A percentile compares a stretch with the other conserved stretches of the same genome.
These are phyloP conservation scores for Dothistroma septosporum DNA, from an alignment of 2,329 filamentous ascomycete species.

Conservation along the genomic window DNA sequence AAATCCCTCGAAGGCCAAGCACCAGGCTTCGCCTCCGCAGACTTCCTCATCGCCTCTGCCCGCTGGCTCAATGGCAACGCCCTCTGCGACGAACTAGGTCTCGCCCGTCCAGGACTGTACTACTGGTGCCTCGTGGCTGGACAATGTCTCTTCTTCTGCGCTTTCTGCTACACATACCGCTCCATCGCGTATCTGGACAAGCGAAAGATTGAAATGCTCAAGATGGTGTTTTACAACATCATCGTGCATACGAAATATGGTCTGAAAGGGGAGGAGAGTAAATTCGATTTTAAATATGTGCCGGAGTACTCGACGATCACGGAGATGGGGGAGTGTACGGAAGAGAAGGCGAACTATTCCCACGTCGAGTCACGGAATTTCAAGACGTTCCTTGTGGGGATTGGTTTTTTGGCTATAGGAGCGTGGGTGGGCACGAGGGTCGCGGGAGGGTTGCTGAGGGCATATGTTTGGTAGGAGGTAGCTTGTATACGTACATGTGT, in stretches of 20 bases:
- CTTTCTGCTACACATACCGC: conserved; percentile 51
- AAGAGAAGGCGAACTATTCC: conserved; percentile 37
- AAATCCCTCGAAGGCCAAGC: conserved; percentile 61
- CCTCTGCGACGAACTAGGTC: conserved; percentile 56
- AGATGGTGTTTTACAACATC: conserved; percentile 54
- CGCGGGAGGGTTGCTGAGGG: conserved; percentile 16
- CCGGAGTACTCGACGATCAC: conserved; percentile 40
- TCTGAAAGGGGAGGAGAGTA: conserved; percentile 56
- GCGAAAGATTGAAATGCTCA: conserved; percentile 50
- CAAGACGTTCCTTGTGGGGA: conserved; percentile 42
- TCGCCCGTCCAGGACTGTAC: conserved; percentile 54
- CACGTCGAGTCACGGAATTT: conserved; percentile 48
- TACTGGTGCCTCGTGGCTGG: conserved; percentile 59
- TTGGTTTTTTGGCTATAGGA: conserved; percentile 23
- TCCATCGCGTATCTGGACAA: conserved; percentile 47
- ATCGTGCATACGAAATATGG: conserved; percentile 63
- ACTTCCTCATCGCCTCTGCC: conserved; percentile 64
- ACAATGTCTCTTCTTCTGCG: conserved; percentile 64
- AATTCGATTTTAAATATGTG: conserved; percentile 61
- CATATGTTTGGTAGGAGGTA: conserved; percentile 12
- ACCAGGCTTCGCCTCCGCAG: conserved; percentile 60
- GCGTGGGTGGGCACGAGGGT: conserved; percentile 20
- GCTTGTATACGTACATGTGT: not conserved
- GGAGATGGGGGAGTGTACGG: conserved; percentile 43
- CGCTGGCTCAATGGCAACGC: conserved; percentile 67